Conservation (phyloP, 441 rosid species). For the Omphalea diandra region DNA sequence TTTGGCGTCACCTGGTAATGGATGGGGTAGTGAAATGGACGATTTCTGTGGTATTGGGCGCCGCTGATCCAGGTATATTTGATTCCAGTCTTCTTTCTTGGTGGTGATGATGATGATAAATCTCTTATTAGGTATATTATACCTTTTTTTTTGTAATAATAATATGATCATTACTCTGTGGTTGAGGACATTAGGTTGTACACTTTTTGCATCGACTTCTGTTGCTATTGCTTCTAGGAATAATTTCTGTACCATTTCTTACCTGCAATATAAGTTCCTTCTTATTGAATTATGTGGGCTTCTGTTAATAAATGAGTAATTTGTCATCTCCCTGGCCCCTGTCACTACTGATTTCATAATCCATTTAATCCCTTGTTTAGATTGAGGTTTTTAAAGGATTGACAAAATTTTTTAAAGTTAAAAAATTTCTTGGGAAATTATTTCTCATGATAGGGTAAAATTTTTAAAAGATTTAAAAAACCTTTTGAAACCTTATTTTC, state of each 20-base stretch:
- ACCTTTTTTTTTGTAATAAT: constrained; percentile 20
- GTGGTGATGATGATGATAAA: background rate
- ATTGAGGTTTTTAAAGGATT: too few relatives aligned
- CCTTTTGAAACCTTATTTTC: too few relatives aligned
- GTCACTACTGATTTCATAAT: too few relatives aligned
- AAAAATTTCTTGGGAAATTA: too few relatives aligned
- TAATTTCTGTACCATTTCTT: background rate
- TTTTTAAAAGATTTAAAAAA: too few relatives aligned
- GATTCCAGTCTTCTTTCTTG: background rate
- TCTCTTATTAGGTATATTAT: background rate
- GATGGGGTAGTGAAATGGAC: constrained; percentile 14
- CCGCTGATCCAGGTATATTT: background rate
- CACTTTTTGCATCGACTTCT: background rate
- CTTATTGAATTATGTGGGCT: background rate
- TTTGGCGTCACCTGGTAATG: constrained; percentile 23
- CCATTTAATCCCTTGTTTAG: too few relatives aligned
- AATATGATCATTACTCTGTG: background rate
- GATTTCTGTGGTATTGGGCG: constrained; percentile 14
- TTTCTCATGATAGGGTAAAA: too few relatives aligned
- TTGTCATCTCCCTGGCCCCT: too few relatives aligned
- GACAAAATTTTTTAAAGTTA: too few relatives aligned
- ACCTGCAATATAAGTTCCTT: background rate
- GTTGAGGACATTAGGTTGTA: background rate
- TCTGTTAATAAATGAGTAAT: background rate
- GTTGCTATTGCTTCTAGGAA: background rate